Conservation (phyloP, 495 filamentous ascomycete species). For the Neurospora intermedia region DNA sequence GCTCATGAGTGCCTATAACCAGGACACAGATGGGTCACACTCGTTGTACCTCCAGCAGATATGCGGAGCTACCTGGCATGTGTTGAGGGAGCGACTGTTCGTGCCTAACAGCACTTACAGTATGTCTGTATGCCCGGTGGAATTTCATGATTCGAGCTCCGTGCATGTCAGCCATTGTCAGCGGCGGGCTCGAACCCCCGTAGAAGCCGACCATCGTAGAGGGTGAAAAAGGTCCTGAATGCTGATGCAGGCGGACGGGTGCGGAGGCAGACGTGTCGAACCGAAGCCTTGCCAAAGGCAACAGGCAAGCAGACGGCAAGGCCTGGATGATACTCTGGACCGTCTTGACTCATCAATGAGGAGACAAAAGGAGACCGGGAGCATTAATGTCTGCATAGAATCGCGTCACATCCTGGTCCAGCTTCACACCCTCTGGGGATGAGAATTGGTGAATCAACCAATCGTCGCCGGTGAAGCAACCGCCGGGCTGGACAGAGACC, state of each 20-base stretch:
- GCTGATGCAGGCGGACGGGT: neutral
- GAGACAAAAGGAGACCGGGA: neutral
- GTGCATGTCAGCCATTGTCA: neutral
- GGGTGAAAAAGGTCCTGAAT: neutral
- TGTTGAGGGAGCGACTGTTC: neutral
- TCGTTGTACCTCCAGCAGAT: neutral
- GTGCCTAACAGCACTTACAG: neutral
- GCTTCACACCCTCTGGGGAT: constrained; percentile 16
- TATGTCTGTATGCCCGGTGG: neutral
- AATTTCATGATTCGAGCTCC: neutral
- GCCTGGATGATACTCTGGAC: neutral
- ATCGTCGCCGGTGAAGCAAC: constrained; percentile 8
- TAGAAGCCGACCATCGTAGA: neutral
- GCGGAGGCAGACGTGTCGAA: neutral
- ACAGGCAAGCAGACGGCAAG: neutral
- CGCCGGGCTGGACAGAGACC: constrained; percentile 5
- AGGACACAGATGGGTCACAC: neutral
- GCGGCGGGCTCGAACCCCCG: neutral
- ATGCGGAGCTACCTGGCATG: neutral
- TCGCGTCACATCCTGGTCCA: constrained; percentile 10
- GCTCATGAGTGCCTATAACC: neutral
- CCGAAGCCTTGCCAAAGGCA: neutral
- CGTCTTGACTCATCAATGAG: neutral
- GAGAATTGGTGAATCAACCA: constrained; percentile 13
- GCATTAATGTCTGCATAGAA: neutral